phyloP scores from a whole-genome alignment of 495 filamentous ascomycete genomes.

The Cercophora sp. region DNA sequence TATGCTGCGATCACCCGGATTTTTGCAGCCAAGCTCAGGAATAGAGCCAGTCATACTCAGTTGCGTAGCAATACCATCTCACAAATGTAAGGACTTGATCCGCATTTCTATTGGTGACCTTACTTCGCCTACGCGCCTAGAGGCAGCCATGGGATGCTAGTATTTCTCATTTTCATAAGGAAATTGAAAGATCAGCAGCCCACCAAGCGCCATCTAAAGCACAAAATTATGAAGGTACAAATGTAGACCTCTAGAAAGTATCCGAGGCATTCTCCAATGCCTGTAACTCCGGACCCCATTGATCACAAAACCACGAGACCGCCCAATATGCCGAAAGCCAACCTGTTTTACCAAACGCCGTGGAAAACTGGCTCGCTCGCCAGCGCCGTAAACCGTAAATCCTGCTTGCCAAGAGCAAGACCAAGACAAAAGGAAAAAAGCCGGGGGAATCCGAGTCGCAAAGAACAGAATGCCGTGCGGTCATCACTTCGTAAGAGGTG shows the following conservation, averaged over 20 bases:
- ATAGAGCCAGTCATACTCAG: too few species aligned
- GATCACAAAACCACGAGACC: neutral
- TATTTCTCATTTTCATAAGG: slow-evolving; percentile 13
- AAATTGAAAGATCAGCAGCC: slow-evolving; percentile 13
- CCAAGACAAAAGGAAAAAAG: slow-evolving; percentile 12
- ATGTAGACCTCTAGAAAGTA: slow-evolving; percentile 7
- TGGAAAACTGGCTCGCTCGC: neutral
- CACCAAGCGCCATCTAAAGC: slow-evolving; percentile 7
- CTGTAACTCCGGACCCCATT: neutral
- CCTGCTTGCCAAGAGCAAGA: slow-evolving; percentile 7
- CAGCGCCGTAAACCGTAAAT: neutral
- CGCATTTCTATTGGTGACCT: slow-evolving; percentile 12
- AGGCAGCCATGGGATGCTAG: slow-evolving; percentile 5
- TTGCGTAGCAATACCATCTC: too few species aligned
- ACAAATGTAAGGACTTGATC: neutral
- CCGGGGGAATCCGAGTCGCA: slow-evolving; percentile 6
- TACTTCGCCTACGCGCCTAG: neutral
- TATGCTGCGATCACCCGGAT: too few species aligned
- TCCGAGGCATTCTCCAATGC: neutral
- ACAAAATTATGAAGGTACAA: slow-evolving; percentile 11
- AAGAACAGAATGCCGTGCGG: slow-evolving; percentile 15
- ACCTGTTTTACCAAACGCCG: slow-evolving; percentile 6
- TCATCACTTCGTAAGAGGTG: slow-evolving; percentile 25
- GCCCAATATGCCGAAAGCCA: neutral
- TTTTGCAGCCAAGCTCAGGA: too few species aligned